Conservation (phyloP, 1,284 basidiomycete genomes). For the Cryptococcus sp. region DNA sequence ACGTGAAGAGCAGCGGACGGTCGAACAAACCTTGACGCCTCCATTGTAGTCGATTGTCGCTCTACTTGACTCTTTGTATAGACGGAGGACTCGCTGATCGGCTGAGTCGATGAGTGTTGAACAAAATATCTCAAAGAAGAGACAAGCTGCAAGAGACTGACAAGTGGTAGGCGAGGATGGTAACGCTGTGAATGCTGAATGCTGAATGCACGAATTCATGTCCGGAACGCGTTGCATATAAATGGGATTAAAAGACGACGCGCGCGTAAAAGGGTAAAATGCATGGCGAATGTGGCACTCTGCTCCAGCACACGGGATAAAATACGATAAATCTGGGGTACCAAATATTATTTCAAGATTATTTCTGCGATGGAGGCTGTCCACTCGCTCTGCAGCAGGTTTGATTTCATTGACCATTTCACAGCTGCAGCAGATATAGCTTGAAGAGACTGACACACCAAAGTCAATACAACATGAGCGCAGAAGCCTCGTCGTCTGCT, state of each 20-base stretch:
- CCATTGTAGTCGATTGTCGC: neutral
- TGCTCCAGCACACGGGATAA: neutral
- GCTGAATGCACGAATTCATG: no score
- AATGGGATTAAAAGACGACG: no score
- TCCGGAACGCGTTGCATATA: no score
- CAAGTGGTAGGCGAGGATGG: no score
- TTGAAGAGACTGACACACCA: neutral
- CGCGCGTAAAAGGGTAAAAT: constrained; percentile 3
- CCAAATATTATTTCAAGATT: neutral
- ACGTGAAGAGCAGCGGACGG: neutral
- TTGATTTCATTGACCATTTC: neutral
- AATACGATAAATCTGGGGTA: neutral
- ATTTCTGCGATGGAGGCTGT: constrained; percentile 16
- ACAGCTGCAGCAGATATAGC: neutral
- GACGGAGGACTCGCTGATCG: no score
- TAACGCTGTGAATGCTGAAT: no score
- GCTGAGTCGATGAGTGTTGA: no score
- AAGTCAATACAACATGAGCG: constrained; percentile 24
- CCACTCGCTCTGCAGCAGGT: constrained; percentile 10
- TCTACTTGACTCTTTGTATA: no score
- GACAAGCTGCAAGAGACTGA: no score
- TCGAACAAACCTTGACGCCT: neutral
- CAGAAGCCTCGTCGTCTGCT: constrained; percentile 32
- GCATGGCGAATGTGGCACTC: constrained; percentile 1
- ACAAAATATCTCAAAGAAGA: no score